Conservation (phyloP, 352 stramenopile species). For the Pythium sukuiense region DNA sequence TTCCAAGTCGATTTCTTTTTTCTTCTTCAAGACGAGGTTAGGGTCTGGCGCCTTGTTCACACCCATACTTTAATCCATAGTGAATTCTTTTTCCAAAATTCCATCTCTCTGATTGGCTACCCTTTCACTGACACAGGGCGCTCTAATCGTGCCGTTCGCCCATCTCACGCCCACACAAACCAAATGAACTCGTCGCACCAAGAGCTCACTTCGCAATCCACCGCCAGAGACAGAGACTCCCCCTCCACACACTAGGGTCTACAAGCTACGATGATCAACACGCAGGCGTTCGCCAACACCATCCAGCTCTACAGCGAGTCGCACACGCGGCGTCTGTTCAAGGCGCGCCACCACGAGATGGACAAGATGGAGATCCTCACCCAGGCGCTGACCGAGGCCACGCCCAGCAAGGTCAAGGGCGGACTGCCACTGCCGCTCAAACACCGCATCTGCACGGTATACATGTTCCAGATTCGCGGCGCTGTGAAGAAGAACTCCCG, state of each 20-base stretch:
- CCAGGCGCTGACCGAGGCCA: conserved; percentile 10
- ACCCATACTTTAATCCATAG: conserved; percentile 27
- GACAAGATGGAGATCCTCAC: conserved; percentile 51
- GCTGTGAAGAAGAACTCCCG: conserved; percentile 13
- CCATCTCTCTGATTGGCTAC: conserved; percentile 13
- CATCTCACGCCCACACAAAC: conserved; percentile 10
- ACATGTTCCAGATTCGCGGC: conserved; percentile 58
- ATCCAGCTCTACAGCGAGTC: conserved; percentile 27
- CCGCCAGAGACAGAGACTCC: not conserved
- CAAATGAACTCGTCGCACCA: not conserved
- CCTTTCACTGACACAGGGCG: not conserved
- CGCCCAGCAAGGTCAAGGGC: not conserved
- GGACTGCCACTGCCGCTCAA: conserved; percentile 32
- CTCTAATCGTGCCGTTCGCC: conserved; percentile 7
- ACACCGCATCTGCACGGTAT: conserved; percentile 39
- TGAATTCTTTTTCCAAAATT: conserved; percentile 23
- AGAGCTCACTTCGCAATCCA: conserved; percentile 11
- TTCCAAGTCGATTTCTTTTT: conserved; percentile 28
- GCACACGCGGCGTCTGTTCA: conserved; percentile 50
- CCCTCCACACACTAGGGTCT: not conserved
- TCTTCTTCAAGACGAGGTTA: conserved; percentile 19
- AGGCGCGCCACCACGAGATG: conserved; percentile 54
- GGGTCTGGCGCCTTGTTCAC: not conserved
- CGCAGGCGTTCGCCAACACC: conserved; percentile 23
- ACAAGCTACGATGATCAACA: conserved; percentile 19